These are phyloP conservation scores for Paradendryphiella salina DNA, from an alignment of 2,329 filamentous ascomycete species.

Conservation along the genomic window DNA sequence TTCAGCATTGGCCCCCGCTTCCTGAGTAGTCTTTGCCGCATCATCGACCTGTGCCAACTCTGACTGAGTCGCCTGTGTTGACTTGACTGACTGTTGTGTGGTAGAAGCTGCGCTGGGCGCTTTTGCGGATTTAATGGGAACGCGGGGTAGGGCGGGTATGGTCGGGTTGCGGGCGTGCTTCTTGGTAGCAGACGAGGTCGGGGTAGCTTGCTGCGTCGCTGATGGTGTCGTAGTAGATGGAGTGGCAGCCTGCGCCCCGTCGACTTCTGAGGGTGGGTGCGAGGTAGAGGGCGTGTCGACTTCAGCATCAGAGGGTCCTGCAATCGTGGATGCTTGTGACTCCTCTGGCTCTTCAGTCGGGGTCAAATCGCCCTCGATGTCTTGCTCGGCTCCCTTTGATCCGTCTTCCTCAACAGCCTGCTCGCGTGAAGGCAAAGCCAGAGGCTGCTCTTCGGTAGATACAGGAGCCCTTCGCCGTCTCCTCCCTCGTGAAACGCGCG, in stretches of 20 bases:
- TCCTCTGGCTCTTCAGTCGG: conserved; percentile 47
- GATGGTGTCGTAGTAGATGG: conserved; percentile 58
- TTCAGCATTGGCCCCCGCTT: conserved; percentile 28
- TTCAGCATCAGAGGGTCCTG: conserved; percentile 52
- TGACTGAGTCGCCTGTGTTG: conserved; percentile 21
- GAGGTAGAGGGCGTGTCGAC: conserved; percentile 62
- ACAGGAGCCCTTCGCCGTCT: conserved; percentile 51
- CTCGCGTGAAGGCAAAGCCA: conserved; percentile 59
- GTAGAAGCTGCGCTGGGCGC: conserved; percentile 40
- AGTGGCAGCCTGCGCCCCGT: conserved; percentile 60
- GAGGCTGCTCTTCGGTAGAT: conserved; percentile 43
- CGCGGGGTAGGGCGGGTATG: conserved; percentile 57
- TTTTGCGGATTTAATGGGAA: conserved; percentile 53
- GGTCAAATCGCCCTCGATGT: conserved; percentile 39
- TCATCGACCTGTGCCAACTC: conserved; percentile 15
- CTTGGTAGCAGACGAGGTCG: conserved; percentile 37
- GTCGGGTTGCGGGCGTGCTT: conserved; percentile 50
- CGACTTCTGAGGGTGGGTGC: conserved; percentile 60
- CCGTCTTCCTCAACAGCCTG: conserved; percentile 26
- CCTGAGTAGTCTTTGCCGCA: conserved; percentile 13
- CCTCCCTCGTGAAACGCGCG: conserved; percentile 52
- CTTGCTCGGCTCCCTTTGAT: conserved; percentile 17
- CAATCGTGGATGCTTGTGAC: conserved; percentile 51
- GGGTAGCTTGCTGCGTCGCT: conserved; percentile 45
- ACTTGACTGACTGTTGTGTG: conserved; percentile 43